These are phyloP conservation scores for Cylindricascospora bacillispora DNA, from an alignment of 1,139 yeast genomes.

Conservation along the genomic window DNA sequence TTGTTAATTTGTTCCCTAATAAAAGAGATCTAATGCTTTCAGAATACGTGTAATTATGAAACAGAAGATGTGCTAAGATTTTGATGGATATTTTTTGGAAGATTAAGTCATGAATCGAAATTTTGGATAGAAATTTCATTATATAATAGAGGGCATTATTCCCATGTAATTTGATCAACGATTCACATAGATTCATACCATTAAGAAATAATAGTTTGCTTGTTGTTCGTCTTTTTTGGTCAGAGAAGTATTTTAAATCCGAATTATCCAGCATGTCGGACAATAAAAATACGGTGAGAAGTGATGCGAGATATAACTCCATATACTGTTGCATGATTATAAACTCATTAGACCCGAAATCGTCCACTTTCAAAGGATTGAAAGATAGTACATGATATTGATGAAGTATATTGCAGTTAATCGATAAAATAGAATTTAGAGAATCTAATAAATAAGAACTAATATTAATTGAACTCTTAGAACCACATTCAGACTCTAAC, in stretches of 20 bases:
- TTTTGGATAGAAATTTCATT: constrained; percentile 24
- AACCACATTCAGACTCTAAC: constrained; percentile 5
- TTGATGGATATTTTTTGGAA: constrained; percentile 25
- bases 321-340: constrained; percentile 11
- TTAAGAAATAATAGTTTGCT: constrained; percentile 12
- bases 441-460: constrained; percentile 8
- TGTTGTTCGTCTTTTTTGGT: constrained; percentile 5
- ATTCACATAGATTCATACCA: constrained; percentile 11
- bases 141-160: constrained; percentile 30
- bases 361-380: constrained; percentile 8
- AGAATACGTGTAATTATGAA: constrained; percentile 9
- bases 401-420: constrained; percentile 10
- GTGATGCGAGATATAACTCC: constrained; percentile 23
- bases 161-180: constrained; percentile 26
- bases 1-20: constrained; percentile 4
- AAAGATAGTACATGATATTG: constrained; percentile 11
- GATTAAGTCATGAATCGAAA: constrained; percentile 21
- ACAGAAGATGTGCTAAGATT: constrained; percentile 26
- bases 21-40: background rate
- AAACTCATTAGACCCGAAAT: background rate
- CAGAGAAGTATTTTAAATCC: constrained; percentile 1
- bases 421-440: constrained; percentile 12
- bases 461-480: constrained; percentile 1
- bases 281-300: constrained; percentile 23
- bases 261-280: constrained; percentile 18